phyloP scores from a whole-genome alignment of 805 yeast genomes.

The Wickerhamomyces bisporus region DNA sequence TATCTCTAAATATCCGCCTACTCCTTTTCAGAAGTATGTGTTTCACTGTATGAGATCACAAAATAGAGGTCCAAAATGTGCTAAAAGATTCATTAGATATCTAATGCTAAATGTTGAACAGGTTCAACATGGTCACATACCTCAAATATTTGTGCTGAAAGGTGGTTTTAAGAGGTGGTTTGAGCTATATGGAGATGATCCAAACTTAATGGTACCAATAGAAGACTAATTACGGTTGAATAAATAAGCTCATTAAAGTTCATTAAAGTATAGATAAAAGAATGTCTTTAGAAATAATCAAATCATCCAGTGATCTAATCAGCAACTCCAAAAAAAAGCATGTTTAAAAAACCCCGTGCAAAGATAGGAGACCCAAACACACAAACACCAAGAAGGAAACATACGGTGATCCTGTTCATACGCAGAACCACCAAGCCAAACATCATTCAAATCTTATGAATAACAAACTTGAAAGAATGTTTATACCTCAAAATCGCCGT shows the following conservation, averaged over 20 bases:
- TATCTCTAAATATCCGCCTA: conserved; percentile 3
- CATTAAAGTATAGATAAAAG: too few species aligned
- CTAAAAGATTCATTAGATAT: conserved; percentile 7
- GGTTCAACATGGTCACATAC: too few species aligned
- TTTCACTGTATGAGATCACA: conserved; percentile 13
- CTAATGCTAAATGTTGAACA: conserved; percentile 2
- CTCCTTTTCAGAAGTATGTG: conserved; percentile 4
- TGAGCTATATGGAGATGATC: conserved; percentile 11
- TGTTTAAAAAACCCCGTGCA: too few species aligned
- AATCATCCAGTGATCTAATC: too few species aligned
- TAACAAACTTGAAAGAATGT: conserved; percentile 14
- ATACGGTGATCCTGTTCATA: too few species aligned
- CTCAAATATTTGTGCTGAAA: conserved; percentile 13
- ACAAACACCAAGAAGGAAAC: too few species aligned
- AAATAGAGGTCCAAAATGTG: conserved; percentile 1
- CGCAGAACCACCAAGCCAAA: too few species aligned
- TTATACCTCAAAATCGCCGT: conserved; percentile 10
- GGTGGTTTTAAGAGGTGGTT: conserved; percentile 24
- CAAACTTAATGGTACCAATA: conserved; percentile 5
- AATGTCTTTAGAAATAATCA: too few species aligned
- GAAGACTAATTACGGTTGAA: background rate
- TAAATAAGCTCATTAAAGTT: too few species aligned
- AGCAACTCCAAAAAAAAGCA: too few species aligned
- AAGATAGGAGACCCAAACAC: too few species aligned
- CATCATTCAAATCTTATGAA: conserved; percentile 7